Evolutionary conservation across 306 rosid species (phyloP).

Genomic region (Vicia sativa): DNA sequence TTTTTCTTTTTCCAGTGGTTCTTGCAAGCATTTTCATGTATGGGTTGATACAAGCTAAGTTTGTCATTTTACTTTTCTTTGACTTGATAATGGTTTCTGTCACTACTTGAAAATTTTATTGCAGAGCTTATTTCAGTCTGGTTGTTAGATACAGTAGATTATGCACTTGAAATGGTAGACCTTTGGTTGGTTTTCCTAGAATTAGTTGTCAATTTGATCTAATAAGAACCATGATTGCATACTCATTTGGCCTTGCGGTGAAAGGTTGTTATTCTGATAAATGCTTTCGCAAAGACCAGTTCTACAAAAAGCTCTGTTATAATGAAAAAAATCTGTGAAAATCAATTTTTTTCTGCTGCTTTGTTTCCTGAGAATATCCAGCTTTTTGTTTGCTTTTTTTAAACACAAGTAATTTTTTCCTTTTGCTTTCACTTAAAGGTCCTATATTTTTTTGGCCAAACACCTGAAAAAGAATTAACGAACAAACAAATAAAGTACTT

Average conservation of each 20-base stretch:
- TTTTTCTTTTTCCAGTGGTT: background rate
- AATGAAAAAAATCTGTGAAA: slow-evolving; percentile 1
- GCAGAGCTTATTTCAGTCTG: slow-evolving; percentile 18
- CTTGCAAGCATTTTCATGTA: slow-evolving; percentile 22
- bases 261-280: background rate
- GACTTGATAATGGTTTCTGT: slow-evolving; percentile 21
- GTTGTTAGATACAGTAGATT: slow-evolving; percentile 23
- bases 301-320: background rate
- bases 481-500: slow-evolving; percentile 9
- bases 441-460: slow-evolving; percentile 8
- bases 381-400: background rate
- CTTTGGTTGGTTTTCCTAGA: slow-evolving; percentile 8
- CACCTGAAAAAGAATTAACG: background rate
- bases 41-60: slow-evolving; percentile 1
- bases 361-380: slow-evolving; percentile 23
- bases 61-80: slow-evolving; percentile 4
- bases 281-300: slow-evolving; percentile 8
- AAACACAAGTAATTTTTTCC: background rate
- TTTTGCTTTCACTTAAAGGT: background rate
- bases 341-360: background rate
- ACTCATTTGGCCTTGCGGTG: slow-evolving; percentile 14
- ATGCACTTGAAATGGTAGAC: slow-evolving; percentile 2
- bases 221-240: slow-evolving; percentile 21
- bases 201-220: slow-evolving; percentile 15
- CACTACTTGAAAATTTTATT: background rate